Evolutionary conservation across 2,329 filamentous ascomycete genomes (phyloP).

Genomic region (Aspergillus bombycis): DNA sequence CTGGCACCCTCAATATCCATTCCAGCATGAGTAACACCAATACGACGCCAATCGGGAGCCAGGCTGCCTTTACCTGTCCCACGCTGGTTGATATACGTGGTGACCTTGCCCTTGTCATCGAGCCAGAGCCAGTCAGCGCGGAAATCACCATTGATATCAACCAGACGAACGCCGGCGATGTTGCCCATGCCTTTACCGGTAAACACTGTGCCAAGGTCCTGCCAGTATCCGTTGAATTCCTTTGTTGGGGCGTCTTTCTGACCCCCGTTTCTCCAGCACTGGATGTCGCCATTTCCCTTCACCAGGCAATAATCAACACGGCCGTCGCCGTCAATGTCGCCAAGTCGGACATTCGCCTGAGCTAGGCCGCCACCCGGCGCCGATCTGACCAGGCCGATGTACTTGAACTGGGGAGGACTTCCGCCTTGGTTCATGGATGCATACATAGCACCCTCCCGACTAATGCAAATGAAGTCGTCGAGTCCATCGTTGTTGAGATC

Average conservation of each 20-base stretch:
- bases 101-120: background rate
- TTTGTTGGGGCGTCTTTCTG: background rate
- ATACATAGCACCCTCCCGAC: background rate
- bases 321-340: slow-evolving; percentile 1
- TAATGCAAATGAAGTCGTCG: background rate
- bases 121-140: slow-evolving; percentile 3
- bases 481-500: background rate
- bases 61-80: background rate
- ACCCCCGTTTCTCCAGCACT: background rate
- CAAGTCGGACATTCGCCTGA: background rate
- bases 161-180: background rate
- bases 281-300: background rate
- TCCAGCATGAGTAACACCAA: slow-evolving; percentile 5
- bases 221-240: background rate
- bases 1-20: background rate
- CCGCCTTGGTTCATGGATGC: background rate
- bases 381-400: background rate
- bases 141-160: slow-evolving; percentile 12
- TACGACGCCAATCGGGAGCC: background rate
- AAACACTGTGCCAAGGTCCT: background rate
- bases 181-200: slow-evolving; percentile 2
- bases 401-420: background rate
- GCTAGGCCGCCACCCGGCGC: background rate
- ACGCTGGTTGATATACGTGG: slow-evolving; percentile 7
- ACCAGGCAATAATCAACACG: background rate